Evolutionary conservation across 1,284 basidiomycete genomes (phyloP).

Genomic region (Cryptococcus floricola): DNA sequence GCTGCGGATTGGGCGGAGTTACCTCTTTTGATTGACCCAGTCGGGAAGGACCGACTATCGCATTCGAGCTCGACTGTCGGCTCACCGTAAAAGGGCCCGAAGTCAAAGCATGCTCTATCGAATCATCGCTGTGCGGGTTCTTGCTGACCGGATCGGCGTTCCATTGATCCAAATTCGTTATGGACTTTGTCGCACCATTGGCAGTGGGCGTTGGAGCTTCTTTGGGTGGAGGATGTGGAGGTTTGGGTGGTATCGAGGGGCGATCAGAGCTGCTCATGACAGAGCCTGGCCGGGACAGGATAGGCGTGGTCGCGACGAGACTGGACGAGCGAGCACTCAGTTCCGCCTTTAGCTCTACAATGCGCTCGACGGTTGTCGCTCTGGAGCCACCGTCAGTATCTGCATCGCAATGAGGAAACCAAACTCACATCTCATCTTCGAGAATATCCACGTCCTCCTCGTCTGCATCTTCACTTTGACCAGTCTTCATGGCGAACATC

Average conservation of each 20-base stretch:
- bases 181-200: background rate
- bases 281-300: too few species aligned
- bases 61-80: background rate
- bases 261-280: too few species aligned
- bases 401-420: background rate
- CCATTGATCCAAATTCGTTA: slow-evolving; percentile 6
- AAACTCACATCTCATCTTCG: slow-evolving; percentile 12
- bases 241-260: background rate
- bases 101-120: background rate
- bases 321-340: slow-evolving; percentile 15
- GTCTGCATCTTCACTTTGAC: background rate
- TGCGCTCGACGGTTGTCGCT: slow-evolving; percentile 25
- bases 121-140: slow-evolving; percentile 18
- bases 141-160: slow-evolving; percentile 2
- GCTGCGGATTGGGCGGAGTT: too few species aligned
- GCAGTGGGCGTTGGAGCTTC: slow-evolving; percentile 11
- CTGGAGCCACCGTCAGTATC: slow-evolving; percentile 8
- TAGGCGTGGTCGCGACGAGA: too few species aligned
- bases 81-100: background rate
- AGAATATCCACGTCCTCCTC: slow-evolving; percentile 6
- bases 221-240: slow-evolving; percentile 1
- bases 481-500: slow-evolving; percentile 5
- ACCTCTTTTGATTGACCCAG: too few species aligned
- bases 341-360: slow-evolving; percentile 35
- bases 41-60: too few species aligned